Conservation (phyloP, 495 filamentous ascomycete genomes). For the Jackrogersella multiformis region DNA sequence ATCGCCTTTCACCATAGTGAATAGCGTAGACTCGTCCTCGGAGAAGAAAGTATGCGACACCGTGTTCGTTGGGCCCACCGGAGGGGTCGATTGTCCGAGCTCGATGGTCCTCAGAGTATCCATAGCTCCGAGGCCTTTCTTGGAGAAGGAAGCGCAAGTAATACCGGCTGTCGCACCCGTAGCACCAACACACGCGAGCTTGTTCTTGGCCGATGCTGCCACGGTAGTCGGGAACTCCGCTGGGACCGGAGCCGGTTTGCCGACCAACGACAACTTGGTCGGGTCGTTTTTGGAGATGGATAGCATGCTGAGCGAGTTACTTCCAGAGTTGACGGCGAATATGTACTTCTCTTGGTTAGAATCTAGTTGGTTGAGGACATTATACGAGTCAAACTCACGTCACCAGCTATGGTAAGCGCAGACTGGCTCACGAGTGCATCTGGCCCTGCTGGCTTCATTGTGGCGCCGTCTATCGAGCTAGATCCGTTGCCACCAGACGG, state of each 20-base stretch:
- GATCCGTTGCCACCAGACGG: conserved; percentile 53
- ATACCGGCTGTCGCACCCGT: conserved; percentile 64
- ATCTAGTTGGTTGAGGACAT: not conserved
- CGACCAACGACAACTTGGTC: conserved; percentile 55
- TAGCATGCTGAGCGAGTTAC: conserved; percentile 65
- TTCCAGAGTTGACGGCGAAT: conserved; percentile 70
- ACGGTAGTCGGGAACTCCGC: conserved; percentile 69
- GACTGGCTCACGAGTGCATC: conserved; percentile 65
- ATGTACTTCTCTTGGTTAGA: conserved; percentile 47
- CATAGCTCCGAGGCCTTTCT: conserved; percentile 51
- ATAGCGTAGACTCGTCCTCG: conserved; percentile 57
- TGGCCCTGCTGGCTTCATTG: conserved; percentile 52
- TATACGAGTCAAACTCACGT: conserved; percentile 48
- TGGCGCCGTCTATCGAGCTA: conserved; percentile 44
- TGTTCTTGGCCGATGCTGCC: conserved; percentile 57
- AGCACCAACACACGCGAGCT: conserved; percentile 63
- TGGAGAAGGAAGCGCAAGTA: conserved; percentile 58
- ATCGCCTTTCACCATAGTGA: conserved; percentile 67
- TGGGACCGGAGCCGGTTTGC: conserved; percentile 52
- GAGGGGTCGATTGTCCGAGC: conserved; percentile 62
- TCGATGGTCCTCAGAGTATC: conserved; percentile 56
- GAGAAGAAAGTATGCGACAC: conserved; percentile 66
- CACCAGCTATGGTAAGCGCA: conserved; percentile 56
- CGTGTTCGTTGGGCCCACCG: conserved; percentile 62
- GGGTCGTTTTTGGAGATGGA: conserved; percentile 58